A percentile compares a stretch with the other conserved stretches of the same genome.
phyloP scores from a whole-genome alignment of 192 early-diverging fungal species.

The Backusella liffmaniae region DNA sequence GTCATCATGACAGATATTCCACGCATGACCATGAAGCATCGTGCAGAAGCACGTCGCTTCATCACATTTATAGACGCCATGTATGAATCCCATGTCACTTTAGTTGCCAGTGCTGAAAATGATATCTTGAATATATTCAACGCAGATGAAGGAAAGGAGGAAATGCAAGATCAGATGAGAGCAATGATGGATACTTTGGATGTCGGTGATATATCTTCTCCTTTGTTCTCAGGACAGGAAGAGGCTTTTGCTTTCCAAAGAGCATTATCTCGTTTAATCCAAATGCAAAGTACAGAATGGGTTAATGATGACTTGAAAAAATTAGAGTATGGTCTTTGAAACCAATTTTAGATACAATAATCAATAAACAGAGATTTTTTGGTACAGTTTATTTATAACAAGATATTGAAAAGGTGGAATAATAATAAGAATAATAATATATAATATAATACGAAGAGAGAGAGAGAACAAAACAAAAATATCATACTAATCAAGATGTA shows the following conservation, averaged over 20 bases:
- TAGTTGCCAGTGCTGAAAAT: slow-evolving; percentile 72
- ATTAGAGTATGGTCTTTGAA: background rate
- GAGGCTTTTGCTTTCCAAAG: slow-evolving; percentile 96
- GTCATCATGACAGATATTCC: slow-evolving; percentile 81
- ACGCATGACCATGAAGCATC: slow-evolving; percentile 62
- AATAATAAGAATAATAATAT: background rate
- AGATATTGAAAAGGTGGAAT: background rate
- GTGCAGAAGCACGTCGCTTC: slow-evolving; percentile 88
- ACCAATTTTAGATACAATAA: background rate
- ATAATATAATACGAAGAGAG: background rate
- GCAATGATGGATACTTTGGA: slow-evolving; percentile 62
- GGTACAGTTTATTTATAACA: slow-evolving; percentile 6
- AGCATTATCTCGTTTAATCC: slow-evolving; percentile 85
- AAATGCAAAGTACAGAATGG: slow-evolving; percentile 89
- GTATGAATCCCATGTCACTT: slow-evolving; percentile 78
- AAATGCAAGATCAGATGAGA: slow-evolving; percentile 44
- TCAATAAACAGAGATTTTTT: slow-evolving; percentile 3
- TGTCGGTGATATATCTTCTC: slow-evolving; percentile 46
- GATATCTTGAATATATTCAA: slow-evolving; percentile 69
- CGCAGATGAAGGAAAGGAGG: slow-evolving; percentile 52
- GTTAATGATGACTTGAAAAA: slow-evolving; percentile 28
- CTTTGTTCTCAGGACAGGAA: slow-evolving; percentile 84
- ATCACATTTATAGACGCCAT: slow-evolving; percentile 93
- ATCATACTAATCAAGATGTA: background rate
- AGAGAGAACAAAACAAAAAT: background rate